These are phyloP conservation scores for Pyrrhoderma lamaoense DNA, from an alignment of 1,284 basidiomycete genomes.

Conservation along the genomic window DNA sequence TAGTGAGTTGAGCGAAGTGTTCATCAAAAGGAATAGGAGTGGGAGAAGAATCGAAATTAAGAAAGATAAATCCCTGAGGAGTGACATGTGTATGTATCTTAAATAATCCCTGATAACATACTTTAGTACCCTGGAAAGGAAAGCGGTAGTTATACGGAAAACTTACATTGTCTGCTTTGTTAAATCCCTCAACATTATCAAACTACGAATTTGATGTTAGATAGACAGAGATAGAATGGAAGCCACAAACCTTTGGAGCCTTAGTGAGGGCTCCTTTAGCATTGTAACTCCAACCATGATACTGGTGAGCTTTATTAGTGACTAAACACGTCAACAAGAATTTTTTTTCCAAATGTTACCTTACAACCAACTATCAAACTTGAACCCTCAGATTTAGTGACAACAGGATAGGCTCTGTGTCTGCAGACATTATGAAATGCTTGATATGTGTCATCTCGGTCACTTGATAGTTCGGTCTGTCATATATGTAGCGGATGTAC, in stretches of 20 bases:
- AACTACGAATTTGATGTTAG: constrained; percentile 16
- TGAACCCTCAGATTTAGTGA: constrained; percentile 22
- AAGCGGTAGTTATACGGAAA: not conserved
- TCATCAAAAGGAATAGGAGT: constrained; percentile 21
- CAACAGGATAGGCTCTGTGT: constrained; percentile 24
- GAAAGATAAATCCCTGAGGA: constrained; percentile 22
- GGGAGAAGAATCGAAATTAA: constrained; percentile 23
- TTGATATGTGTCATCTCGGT: constrained; percentile 20
- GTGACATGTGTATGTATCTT: constrained; percentile 24
- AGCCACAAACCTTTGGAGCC: constrained; percentile 20
- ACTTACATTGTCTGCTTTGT: constrained; percentile 21
- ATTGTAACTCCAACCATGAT: constrained; percentile 25
- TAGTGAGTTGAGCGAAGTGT: constrained; percentile 19
- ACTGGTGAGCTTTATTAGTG: constrained; percentile 7
- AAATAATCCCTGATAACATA: constrained; percentile 19
- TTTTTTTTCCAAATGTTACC: not conserved
- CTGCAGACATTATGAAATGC: constrained; percentile 22
- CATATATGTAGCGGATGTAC: not conserved
- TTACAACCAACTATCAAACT: constrained; percentile 22
- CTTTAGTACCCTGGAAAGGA: not conserved
- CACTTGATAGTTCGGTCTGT: constrained; percentile 1
- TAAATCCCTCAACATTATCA: constrained; percentile 22
- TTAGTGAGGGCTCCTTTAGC: constrained; percentile 23
- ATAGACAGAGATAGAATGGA: not conserved
- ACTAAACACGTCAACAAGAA: not conserved